Percentiles rank a stretch among this genome's conserved stretches.
Conservation (phyloP, 1,284 basidiomycete genomes). For the Takashimella koratensis region DNA sequence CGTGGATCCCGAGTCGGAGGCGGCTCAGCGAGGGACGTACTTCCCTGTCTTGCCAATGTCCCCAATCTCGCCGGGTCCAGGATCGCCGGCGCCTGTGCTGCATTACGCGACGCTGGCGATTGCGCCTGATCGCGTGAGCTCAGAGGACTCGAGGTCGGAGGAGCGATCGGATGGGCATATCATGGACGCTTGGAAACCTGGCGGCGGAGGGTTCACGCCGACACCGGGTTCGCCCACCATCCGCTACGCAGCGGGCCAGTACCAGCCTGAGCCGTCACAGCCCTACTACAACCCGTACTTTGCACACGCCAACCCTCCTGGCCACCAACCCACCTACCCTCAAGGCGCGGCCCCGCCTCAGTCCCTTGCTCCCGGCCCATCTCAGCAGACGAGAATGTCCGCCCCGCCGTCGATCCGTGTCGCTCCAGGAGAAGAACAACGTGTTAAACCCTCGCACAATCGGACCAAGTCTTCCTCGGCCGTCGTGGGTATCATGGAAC, state of each 20-base stretch:
- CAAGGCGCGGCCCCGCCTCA: neutral
- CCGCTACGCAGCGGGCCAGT: neutral
- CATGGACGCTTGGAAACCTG: conserved; percentile 38
- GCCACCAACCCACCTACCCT: neutral
- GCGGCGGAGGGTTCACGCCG: conserved; percentile 2
- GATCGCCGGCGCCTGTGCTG: neutral
- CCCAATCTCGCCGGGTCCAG: neutral
- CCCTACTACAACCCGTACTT: neutral
- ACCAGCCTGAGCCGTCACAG: neutral
- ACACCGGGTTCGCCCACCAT: neutral
- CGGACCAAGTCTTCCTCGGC: conserved; percentile 30
- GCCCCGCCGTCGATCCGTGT: conserved; percentile 23
- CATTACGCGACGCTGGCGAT: neutral
- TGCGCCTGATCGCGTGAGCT: conserved; percentile 19
- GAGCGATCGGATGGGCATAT: conserved; percentile 28
- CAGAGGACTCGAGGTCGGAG: conserved; percentile 23
- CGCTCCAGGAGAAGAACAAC: conserved; percentile 14
- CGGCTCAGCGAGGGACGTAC: conserved; percentile 10
- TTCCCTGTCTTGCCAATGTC: conserved; percentile 7
- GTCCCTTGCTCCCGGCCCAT: conserved; percentile 9
- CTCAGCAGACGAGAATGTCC: conserved; percentile 4
- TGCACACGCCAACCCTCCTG: neutral
- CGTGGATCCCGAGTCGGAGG: neutral
- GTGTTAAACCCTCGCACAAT: conserved; percentile 20
- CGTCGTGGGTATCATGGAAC: conserved; percentile 12